These are phyloP conservation scores for Eucalyptus shirleyi DNA, from an alignment of 345 rosid genomes.

Conservation along the genomic window DNA sequence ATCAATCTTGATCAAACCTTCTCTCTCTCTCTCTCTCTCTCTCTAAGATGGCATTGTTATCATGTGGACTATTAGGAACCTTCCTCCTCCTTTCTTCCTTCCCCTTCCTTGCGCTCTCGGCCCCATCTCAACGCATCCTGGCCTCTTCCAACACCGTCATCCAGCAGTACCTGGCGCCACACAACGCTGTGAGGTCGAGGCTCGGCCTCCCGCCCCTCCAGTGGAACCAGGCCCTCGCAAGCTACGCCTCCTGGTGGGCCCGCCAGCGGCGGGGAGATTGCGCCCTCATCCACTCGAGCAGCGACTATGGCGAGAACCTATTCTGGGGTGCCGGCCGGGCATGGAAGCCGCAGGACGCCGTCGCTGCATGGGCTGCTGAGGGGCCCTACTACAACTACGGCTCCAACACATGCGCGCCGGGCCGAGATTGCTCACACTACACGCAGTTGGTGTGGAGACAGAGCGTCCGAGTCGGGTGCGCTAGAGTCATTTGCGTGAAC, in stretches of 20 bases:
- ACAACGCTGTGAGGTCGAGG: constrained; percentile 27
- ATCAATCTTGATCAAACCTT: not conserved
- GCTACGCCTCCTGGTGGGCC: constrained; percentile 32
- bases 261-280: constrained; percentile 26
- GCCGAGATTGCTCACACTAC: constrained; percentile 39
- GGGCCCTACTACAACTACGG: constrained; percentile 18
- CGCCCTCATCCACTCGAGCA: constrained; percentile 29
- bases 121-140: not conserved
- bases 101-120: not conserved
- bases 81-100: constrained; percentile 7
- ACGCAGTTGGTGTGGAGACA: constrained; percentile 65
- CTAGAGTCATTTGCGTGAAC: constrained; percentile 16
- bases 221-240: constrained; percentile 45
- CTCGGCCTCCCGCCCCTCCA: constrained; percentile 37
- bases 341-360: constrained; percentile 38
- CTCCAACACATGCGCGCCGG: constrained; percentile 22
- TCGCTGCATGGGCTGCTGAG: constrained; percentile 45
- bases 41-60: not conserved
- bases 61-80: not conserved
- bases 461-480: constrained; percentile 45
- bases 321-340: constrained; percentile 51
- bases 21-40: not conserved
- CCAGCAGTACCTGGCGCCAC: constrained; percentile 30
- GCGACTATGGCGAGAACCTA: constrained; percentile 50
- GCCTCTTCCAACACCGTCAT: not conserved